Evolutionary conservation across 2,329 filamentous ascomycete genomes (phyloP), one percentile per base, ranked within the genome.

Genomic region (Penicillium sclerotiorum): DNA sequence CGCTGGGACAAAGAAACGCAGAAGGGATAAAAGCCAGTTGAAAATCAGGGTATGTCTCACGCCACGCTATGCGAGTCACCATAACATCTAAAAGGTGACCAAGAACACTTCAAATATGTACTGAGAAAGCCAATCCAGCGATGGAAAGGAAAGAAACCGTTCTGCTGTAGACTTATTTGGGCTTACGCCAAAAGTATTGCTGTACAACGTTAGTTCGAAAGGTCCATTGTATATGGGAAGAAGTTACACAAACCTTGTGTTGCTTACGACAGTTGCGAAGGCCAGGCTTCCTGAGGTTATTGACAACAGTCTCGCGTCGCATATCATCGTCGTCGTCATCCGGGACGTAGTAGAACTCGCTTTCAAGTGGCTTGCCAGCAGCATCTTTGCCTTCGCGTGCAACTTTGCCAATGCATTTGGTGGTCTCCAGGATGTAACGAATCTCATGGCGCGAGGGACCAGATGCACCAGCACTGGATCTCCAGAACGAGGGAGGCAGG

Each of bases 281-380:
- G 62, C 90, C 94, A 36, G 92, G 93, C 73, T 95, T 96, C 48
- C 90, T 82, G 68, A 96, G 77, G 45, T 90, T 89, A 59, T 92
- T 86, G 1, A 92, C 90, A 12, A 96, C 90, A 18, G 91, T 88
- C 46, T 90, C 82, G 44, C 89, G 84, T 52, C 93, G 83, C 66
- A 87, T 83, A 56, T 86, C 81, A 66, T 97, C 91, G 2, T 80
- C 77, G 67, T 99, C 94, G 64, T 85, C 80, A 70, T 97, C 93
- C 0, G 92, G 89, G 7, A 96, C 80, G 66, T 99, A 99, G 73
- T 97, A 97, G 70, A 95, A 97, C 71, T 99, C 92, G 77, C 89
- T 95, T 78, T 99, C 93, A 1, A 99, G 81, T 6, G 87, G 77
- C 75, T 96, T 94, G 59, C 94, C 94, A 0, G 94, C 93, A 5